Base-by-base conservation (phyloP, 345 rosid genomes). In the Ceriops decandra region DNA sequence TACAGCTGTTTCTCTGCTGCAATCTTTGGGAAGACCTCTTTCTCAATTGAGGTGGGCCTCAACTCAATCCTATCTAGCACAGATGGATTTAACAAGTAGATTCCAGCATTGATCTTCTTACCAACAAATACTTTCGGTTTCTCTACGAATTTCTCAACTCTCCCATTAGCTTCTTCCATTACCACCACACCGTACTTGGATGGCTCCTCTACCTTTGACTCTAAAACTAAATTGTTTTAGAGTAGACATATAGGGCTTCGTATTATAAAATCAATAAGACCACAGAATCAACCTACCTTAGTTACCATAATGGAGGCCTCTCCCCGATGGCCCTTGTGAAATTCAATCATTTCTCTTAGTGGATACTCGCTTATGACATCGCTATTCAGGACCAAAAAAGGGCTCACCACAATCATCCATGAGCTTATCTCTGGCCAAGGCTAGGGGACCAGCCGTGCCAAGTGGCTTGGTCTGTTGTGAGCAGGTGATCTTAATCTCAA, bases 221-320 rank as follows among this genome's bases (percentile, higher is more conserved):
- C 1, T 27, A 38, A 38, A 38, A 38, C 10, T 38, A 11, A 38
- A 38, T 38, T 38, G 47, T 38, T 10, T 38, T 10, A 38, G 47
- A 38, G 47, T 38, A 38, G 2, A 38, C 2, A 38, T 10, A 38
- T 1, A 10, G 4, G 47, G 47, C 47, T 38, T 38, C 47, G 11
- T 36, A 10, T 38, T 21, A 28, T 9, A 49, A 27, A n/a, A 24
- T 35, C 60, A 27, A 13, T 35, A 46, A 17, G 47, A 19, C 62
- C 64, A 20, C 30, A 32, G 15, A 51, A 6, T 1, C 16, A 28
- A 28, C 31, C 78, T 82, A 93, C 98, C 97, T 93, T 91, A 64
- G 98, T 93, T 42, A 93, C 98, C 98, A 93, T 91, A 15, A 93
- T 93, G 76, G 98, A 93, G 49, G 98, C 98, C 76, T 93, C 98